Evolutionary conservation across 371 early-diverging fungal genomes (phyloP).

Genomic region (Apophysomyces sp.): DNA sequence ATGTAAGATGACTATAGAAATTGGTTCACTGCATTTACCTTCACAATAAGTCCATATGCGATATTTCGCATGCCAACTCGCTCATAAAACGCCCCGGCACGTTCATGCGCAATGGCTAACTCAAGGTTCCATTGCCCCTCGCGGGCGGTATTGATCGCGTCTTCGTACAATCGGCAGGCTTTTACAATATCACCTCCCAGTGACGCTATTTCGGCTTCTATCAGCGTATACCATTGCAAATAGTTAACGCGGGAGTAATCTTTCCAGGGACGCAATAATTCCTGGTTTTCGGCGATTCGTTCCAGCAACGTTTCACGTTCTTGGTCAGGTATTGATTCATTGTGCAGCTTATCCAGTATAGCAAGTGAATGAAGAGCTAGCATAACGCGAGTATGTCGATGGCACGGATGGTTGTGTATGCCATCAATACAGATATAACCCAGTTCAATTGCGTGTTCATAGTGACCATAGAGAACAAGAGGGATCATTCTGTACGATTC

Average conservation of each 20-base stretch:
- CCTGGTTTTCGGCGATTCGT: slow-evolving; percentile 27
- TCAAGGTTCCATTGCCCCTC: slow-evolving; percentile 34
- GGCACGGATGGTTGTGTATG: slow-evolving; percentile 34
- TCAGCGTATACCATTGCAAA: slow-evolving; percentile 31
- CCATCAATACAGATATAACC: slow-evolving; percentile 29
- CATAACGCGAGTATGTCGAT: slow-evolving; percentile 39
- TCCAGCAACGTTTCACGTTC: slow-evolving; percentile 12
- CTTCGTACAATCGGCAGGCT: slow-evolving; percentile 29
- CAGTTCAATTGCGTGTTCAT: slow-evolving; percentile 33
- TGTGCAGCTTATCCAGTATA: slow-evolving; percentile 30
- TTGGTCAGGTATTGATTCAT: slow-evolving; percentile 11
- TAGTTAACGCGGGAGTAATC: slow-evolving; percentile 27
- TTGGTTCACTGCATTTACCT: slow-evolving; percentile 9
- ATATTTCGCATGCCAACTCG: slow-evolving; percentile 33
- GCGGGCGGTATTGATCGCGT: slow-evolving; percentile 34
- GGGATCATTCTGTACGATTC: slow-evolving; percentile 39
- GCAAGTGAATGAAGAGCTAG: slow-evolving; percentile 31
- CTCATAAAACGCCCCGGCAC: slow-evolving; percentile 37
- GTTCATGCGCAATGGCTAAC: slow-evolving; percentile 35
- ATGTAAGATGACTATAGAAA: not conserved
- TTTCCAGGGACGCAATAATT: slow-evolving; percentile 24
- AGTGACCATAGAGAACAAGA: slow-evolving; percentile 39
- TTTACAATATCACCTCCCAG: slow-evolving; percentile 16
- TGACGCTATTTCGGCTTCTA: slow-evolving; percentile 36
- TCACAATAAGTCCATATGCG: slow-evolving; percentile 33